Evolutionary conservation across 495 filamentous ascomycete genomes (phyloP).

Genomic region (Venustampulla echinocandica): DNA sequence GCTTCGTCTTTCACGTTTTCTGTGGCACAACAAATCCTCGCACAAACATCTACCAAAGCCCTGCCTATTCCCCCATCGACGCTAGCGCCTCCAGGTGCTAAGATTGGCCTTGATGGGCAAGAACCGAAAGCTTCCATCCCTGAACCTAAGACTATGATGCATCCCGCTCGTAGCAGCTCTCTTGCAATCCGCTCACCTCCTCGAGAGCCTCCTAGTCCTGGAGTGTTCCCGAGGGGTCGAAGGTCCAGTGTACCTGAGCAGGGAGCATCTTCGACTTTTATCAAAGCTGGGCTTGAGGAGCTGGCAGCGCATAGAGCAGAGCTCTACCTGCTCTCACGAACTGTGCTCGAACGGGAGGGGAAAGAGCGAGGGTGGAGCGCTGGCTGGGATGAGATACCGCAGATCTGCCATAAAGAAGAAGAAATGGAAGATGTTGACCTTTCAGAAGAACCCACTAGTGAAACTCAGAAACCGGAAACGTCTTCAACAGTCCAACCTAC

Average conservation of each 20-base stretch:
- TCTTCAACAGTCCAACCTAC: constrained; percentile 5
- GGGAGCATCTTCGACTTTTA: constrained; percentile 26
- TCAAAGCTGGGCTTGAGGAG: constrained; percentile 67
- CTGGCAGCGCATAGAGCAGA: constrained; percentile 77
- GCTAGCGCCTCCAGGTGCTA: constrained; percentile 26
- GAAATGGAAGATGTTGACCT: constrained; percentile 52
- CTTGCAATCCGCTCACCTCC: constrained; percentile 26
- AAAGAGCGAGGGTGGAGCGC: constrained; percentile 65
- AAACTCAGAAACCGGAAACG: constrained; percentile 17
- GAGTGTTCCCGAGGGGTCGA: constrained; percentile 33
- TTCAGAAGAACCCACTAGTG: constrained; percentile 17
- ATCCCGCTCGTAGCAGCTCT: constrained; percentile 47
- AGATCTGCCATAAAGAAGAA: constrained; percentile 38
- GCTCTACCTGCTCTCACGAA: constrained; percentile 68
- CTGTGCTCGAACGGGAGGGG: constrained; percentile 66
- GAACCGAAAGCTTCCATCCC: constrained; percentile 46
- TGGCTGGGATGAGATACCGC: constrained; percentile 62
- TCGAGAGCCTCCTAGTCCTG: constrained; percentile 27
- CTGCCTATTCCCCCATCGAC: constrained; percentile 58
- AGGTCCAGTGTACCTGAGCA: constrained; percentile 25
- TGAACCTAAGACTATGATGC: constrained; percentile 57
- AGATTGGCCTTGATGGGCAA: constrained; percentile 25
- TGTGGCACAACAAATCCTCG: constrained; percentile 65
- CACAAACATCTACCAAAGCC: constrained; percentile 62
- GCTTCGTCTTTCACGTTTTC: constrained; percentile 81